phyloP scores from a whole-genome alignment of 352 stramenopile genomes.

The Phytopythium aichiense region DNA sequence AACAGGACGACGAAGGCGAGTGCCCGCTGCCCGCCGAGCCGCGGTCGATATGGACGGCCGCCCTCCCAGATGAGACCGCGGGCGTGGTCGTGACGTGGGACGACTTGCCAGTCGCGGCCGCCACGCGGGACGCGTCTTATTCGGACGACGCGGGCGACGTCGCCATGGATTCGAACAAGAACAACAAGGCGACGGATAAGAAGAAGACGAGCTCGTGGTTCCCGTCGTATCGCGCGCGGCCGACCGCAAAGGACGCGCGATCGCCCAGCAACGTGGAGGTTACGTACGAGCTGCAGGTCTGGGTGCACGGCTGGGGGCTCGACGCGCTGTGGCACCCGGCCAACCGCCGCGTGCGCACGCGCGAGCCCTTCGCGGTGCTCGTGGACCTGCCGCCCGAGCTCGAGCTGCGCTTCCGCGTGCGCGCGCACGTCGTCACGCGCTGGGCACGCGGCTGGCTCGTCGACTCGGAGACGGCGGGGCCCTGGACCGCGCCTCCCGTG shows the following conservation, averaged over 20 bases:
- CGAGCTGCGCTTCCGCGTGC: constrained; percentile 53
- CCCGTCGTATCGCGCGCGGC: not conserved
- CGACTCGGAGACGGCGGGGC: constrained; percentile 45
- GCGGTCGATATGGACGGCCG: constrained; percentile 10
- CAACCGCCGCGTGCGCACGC: constrained; percentile 40
- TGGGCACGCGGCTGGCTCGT: constrained; percentile 38
- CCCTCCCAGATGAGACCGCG: constrained; percentile 21
- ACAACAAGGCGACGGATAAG: not conserved
- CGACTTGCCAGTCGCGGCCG: constrained; percentile 33
- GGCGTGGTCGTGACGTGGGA: constrained; percentile 70
- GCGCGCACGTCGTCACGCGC: constrained; percentile 29
- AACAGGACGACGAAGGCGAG: constrained; percentile 6
- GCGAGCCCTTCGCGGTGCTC: constrained; percentile 56
- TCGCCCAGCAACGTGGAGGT: constrained; percentile 14
- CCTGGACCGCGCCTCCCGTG: constrained; percentile 43
- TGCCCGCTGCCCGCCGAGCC: constrained; percentile 6
- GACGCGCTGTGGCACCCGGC: constrained; percentile 56
- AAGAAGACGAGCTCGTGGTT: not conserved
- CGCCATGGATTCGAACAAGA: not conserved
- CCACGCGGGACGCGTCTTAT: constrained; percentile 11
- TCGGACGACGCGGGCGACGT: not conserved
- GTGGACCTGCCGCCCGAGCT: constrained; percentile 44
- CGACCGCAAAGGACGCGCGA: constrained; percentile 3
- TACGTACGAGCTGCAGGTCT: constrained; percentile 66
- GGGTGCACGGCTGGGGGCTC: constrained; percentile 60